Evolutionary conservation across 371 early-diverging fungal genomes (phyloP).

Genomic region (Mucor indicus): DNA sequence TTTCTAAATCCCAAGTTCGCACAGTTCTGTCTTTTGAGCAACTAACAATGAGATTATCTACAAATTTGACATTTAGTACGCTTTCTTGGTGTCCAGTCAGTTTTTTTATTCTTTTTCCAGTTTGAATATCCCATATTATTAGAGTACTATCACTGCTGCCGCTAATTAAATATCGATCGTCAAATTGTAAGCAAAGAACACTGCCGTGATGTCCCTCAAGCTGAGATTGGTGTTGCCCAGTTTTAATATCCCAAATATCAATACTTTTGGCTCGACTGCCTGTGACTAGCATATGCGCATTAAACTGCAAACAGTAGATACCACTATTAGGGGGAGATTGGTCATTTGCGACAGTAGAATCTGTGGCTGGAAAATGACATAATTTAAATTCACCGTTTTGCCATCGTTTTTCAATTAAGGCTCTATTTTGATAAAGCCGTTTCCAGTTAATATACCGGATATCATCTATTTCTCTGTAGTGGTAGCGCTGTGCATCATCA

Average conservation of each 20-base stretch:
- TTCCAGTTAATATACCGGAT: constrained; percentile 65
- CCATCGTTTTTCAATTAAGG: constrained; percentile 67
- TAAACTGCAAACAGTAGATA: constrained; percentile 90
- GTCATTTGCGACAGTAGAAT: background rate
- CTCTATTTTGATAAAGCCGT: constrained; percentile 59
- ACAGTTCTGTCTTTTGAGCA: constrained; percentile 89
- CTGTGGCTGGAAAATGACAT: constrained; percentile 46
- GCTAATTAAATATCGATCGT: constrained; percentile 71
- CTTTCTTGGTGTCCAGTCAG: constrained; percentile 63
- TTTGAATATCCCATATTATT: constrained; percentile 76
- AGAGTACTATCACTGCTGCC: constrained; percentile 83
- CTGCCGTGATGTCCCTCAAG: constrained; percentile 77
- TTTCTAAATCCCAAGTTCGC: constrained; percentile 71
- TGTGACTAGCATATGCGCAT: constrained; percentile 63
- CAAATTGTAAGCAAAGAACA: constrained; percentile 81
- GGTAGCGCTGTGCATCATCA: constrained; percentile 33
- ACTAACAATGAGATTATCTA: constrained; percentile 64
- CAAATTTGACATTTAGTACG: constrained; percentile 70
- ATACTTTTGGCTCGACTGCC: constrained; percentile 85
- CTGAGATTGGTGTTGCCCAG: constrained; percentile 54
- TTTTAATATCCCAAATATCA: constrained; percentile 79
- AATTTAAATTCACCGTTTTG: constrained; percentile 54
- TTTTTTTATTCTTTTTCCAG: constrained; percentile 57
- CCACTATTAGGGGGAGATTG: constrained; percentile 70
- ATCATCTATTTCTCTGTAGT: constrained; percentile 35